Base-by-base conservation (phyloP, 352 stramenopile species). In the Phytopythium montanum region DNA sequence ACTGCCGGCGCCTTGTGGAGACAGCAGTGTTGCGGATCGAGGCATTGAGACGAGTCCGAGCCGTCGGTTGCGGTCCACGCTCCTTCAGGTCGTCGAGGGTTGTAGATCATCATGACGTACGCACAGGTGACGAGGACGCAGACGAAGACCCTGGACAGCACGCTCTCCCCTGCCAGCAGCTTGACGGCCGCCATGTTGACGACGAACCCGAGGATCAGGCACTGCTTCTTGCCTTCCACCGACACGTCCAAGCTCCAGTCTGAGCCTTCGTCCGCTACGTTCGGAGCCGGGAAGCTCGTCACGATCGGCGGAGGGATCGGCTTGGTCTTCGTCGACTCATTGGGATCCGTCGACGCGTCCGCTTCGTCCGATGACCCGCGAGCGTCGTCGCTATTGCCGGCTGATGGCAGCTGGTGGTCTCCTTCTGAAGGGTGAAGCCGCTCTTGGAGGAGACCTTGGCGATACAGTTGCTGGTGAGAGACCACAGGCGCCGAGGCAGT, bases 401-500 rank as follows among this genome's bases (percentile, higher is more conserved):
- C 33, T 1, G 31, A 34, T 2, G 21, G 21, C 16, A 33, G 29
- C 0, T 5, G 53, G 16, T 38, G 18, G 53, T 25, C 25, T 5
- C 34, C 25, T 53, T 62, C 54, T 60, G 73, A 34, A 0, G 67
- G 51, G 14, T 78, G 69, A 28, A 73, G 65, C 54, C 84, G 66
- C 39, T 89, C 73, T 45, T 90, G 68, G 28, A 88, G 61, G 6
- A 94, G 60, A 48, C 69, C 73, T 44, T 92, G 85, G 7, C 82
- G 82, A 56, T 94, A 91, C 0, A 92, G 60, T 60, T 94, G 85
- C 59, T 94, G 85, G 39, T 92, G 80, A 8, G 78, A 84, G 38
- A 92, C 36, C 19, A 77, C 65, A 14, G 75, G 73, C 12, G 59
- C 69, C 38, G 56, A 48, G 61, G 33, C 41, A 23, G 55, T 61